These are phyloP conservation scores for Coemansia sp. DNA, from an alignment of 192 early-diverging fungal species.

Conservation along the genomic window DNA sequence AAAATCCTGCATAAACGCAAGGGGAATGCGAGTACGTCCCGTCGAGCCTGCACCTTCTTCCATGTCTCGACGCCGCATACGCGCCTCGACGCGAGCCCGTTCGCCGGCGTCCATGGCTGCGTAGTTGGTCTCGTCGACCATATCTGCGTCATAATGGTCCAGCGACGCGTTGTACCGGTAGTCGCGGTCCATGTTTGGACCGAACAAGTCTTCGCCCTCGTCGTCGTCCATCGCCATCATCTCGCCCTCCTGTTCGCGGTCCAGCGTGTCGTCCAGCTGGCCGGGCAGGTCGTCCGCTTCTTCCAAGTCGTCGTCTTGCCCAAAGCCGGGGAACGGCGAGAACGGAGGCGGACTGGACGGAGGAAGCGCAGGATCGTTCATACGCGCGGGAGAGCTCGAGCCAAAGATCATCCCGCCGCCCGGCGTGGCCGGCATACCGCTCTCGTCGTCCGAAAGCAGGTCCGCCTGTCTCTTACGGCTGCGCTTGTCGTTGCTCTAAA, in stretches of 20 bases:
- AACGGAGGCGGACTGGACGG: constrained; percentile 49
- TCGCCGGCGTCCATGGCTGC: constrained; percentile 66
- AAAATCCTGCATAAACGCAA: constrained; percentile 84
- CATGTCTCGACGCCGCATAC: constrained; percentile 75
- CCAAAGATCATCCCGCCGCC: constrained; percentile 48
- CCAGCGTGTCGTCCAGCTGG: constrained; percentile 21
- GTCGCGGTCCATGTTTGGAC: constrained; percentile 79
- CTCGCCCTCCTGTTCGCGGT: constrained; percentile 45
- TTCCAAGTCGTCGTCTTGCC: constrained; percentile 12
- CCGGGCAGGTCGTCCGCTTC: constrained; percentile 28
- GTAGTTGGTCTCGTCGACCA: constrained; percentile 82
- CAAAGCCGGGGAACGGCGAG: constrained; percentile 31
- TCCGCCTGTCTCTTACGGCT: constrained; percentile 47
- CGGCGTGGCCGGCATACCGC: constrained; percentile 35
- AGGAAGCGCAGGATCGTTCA: constrained; percentile 24
- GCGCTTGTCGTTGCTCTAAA: constrained; percentile 3
- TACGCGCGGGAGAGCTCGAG: constrained; percentile 38
- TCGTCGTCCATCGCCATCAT: constrained; percentile 51
- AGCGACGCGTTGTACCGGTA: constrained; percentile 68
- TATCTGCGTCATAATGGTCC: constrained; percentile 78
- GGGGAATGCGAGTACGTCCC: constrained; percentile 61
- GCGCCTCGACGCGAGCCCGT: constrained; percentile 72
- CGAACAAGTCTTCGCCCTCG: constrained; percentile 92
- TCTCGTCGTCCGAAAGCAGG: constrained; percentile 30
- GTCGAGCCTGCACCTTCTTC: constrained; percentile 59